Percentiles rank a stretch among this genome's conserved stretches.
These are phyloP conservation scores for Lactifluus hygrophoroides DNA, from an alignment of 768 basidiomycete species.

Conservation along the genomic window DNA sequence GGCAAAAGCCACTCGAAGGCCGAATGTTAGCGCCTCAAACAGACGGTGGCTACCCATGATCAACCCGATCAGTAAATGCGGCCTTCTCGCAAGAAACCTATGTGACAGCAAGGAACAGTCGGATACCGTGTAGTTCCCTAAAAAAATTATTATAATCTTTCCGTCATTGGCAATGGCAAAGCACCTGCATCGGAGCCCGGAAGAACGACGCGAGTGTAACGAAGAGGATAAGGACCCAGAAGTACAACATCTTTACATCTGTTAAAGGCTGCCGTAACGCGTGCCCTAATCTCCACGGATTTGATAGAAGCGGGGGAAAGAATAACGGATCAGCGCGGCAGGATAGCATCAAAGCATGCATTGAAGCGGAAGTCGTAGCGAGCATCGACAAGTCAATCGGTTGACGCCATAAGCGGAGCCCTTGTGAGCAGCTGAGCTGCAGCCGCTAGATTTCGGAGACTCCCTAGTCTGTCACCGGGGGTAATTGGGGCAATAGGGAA, in stretches of 20 bases:
- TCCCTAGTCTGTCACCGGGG: background rate
- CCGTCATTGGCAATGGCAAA: background rate
- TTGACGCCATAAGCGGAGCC: background rate
- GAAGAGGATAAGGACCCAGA: background rate
- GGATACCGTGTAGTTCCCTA: background rate
- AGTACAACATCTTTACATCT: background rate
- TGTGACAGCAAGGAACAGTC: background rate
- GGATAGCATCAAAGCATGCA: background rate
- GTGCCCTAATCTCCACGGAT: slow-evolving; percentile 2
- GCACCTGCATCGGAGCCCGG: background rate
- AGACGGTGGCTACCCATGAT: background rate
- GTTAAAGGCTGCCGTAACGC: background rate
- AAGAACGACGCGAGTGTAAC: background rate
- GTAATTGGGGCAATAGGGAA: background rate
- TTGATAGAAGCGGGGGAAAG: background rate
- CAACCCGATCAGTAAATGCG: background rate
- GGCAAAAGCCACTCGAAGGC: background rate
- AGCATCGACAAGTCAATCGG: slow-evolving; percentile 1
- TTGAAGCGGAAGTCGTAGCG: background rate
- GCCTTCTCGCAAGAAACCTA: background rate
- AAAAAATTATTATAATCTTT: background rate
- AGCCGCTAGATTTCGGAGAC: background rate
- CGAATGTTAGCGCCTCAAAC: background rate
- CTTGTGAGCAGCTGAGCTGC: slow-evolving; percentile 3
- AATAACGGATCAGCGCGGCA: background rate